A percentile compares a stretch with the other conserved stretches of the same genome.
phyloP scores from a whole-genome alignment of 2,329 filamentous ascomycete genomes.

The Beauveria scarabaeidicola region DNA sequence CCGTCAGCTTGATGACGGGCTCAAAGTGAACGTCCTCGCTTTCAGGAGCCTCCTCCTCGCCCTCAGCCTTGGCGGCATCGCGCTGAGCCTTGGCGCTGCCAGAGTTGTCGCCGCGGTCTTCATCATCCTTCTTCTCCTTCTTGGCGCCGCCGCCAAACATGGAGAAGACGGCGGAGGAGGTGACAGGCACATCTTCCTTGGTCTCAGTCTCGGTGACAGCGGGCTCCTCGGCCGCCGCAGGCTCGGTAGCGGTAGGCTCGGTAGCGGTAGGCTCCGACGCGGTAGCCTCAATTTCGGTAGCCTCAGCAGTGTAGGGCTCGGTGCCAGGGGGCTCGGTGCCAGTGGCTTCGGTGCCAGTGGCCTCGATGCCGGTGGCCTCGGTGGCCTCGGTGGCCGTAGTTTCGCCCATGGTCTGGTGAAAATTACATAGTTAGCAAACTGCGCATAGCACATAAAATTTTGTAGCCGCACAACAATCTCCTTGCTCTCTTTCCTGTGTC shows the following conservation, averaged over 20 bases:
- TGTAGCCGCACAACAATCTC: neutral
- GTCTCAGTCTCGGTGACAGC: conserved; percentile 14
- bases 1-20: conserved; percentile 89
- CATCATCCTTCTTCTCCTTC: conserved; percentile 89
- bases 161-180: conserved; percentile 70
- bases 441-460: neutral
- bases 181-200: conserved; percentile 34
- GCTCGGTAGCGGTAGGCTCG: neutral
- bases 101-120: conserved; percentile 77
- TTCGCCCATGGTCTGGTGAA: neutral
- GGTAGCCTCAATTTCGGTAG: conserved; percentile 16
- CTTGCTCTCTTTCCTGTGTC: neutral
- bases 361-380: neutral
- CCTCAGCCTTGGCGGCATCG: conserved; percentile 49
- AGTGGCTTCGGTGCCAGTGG: neutral
- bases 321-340: neutral
- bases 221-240: neutral
- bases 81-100: conserved; percentile 78
- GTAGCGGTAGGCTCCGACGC: neutral
- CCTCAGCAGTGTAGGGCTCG: neutral
- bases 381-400: conserved; percentile 10
- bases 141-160: conserved; percentile 98
- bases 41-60: conserved; percentile 70
- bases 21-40: conserved; percentile 95
- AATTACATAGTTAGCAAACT: neutral